phyloP scores from a whole-genome alignment of 495 filamentous ascomycete genomes.

The Aspergillus incahuasiensis region DNA sequence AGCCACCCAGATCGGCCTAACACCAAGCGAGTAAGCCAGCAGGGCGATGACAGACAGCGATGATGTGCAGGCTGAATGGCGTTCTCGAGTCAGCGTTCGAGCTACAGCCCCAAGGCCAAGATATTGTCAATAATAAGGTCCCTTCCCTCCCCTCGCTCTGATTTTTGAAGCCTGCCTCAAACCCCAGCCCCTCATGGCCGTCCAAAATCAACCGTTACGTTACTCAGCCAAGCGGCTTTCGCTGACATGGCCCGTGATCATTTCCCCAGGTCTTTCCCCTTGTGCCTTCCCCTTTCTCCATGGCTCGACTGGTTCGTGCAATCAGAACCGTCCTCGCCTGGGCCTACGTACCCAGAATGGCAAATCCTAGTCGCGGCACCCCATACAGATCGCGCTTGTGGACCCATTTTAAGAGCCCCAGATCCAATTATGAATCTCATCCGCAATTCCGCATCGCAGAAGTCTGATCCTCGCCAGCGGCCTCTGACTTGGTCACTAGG shows the following conservation, averaged over 20 bases:
- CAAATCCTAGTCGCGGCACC: not conserved
- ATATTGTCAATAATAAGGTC: not conserved
- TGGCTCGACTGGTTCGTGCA: not conserved
- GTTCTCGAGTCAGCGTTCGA: not conserved
- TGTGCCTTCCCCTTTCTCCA: not conserved
- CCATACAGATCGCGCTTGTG: constrained; percentile 1
- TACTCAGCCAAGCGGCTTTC: constrained; percentile 11
- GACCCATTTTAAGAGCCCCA: constrained; percentile 3
- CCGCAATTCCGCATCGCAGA: too few relatives aligned
- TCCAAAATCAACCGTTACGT: constrained; percentile 6
- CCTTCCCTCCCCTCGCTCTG: not conserved
- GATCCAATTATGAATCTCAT: constrained; percentile 1
- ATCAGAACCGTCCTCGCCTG: constrained; percentile 1
- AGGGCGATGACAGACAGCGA: not conserved
- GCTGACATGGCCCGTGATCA: constrained; percentile 5
- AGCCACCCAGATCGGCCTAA: constrained; percentile 10
- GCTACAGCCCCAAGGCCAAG: not conserved
- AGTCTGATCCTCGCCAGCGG: constrained; percentile 8
- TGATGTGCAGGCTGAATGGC: not conserved
- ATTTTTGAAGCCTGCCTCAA: not conserved
- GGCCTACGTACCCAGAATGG: not conserved
- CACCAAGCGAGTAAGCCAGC: constrained; percentile 1
- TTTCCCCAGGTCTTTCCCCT: constrained; percentile 4
- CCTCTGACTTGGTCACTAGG: not conserved
- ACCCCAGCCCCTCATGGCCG: too few relatives aligned